A percentile compares a stretch with the other conserved stretches of the same genome.
phyloP scores from a whole-genome alignment of 2,329 filamentous ascomycete species.

The Phialophora verrucosa region DNA sequence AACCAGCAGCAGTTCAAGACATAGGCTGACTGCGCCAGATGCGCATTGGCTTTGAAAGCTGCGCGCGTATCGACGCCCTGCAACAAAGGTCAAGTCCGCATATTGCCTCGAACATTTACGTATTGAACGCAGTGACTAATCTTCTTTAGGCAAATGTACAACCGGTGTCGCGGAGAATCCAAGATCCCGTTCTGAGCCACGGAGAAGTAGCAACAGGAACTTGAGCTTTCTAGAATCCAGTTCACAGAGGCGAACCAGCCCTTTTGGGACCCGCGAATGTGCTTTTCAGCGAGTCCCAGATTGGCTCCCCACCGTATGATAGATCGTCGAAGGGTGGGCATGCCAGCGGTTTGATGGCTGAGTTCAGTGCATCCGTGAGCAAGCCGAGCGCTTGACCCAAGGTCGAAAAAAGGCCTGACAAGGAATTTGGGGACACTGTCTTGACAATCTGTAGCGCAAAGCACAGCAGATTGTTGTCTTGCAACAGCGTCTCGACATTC shows the following conservation, averaged over 20 bases:
- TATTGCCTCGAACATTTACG: too few species aligned
- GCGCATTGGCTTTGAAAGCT: too few species aligned
- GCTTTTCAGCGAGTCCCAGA: neutral
- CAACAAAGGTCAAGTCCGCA: too few species aligned
- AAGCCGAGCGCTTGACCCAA: conserved; percentile 42
- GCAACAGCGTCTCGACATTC: conserved; percentile 41
- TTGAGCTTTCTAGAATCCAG: too few species aligned
- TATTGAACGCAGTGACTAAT: too few species aligned
- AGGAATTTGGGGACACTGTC: conserved; percentile 43
- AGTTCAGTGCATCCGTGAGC: conserved; percentile 42
- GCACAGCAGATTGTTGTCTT: conserved; percentile 51
- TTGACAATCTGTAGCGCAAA: conserved; percentile 47
- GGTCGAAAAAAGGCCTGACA: conserved; percentile 43
- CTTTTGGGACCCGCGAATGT: conserved; percentile 41
- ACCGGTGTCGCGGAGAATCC: too few species aligned
- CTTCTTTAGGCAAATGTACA: too few species aligned
- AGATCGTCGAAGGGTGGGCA: conserved; percentile 46
- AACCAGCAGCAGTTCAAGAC: too few species aligned
- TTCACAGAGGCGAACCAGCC: conserved; percentile 23
- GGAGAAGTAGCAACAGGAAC: too few species aligned
- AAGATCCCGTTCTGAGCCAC: too few species aligned
- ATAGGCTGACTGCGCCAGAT: too few species aligned
- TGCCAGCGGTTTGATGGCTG: conserved; percentile 42
- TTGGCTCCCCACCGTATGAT: conserved; percentile 31
- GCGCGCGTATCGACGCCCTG: too few species aligned